Percentiles rank a stretch among this genome's conserved stretches.
phyloP scores from a whole-genome alignment of 2,329 filamentous ascomycete species.

The Sarocladium kiliense region DNA sequence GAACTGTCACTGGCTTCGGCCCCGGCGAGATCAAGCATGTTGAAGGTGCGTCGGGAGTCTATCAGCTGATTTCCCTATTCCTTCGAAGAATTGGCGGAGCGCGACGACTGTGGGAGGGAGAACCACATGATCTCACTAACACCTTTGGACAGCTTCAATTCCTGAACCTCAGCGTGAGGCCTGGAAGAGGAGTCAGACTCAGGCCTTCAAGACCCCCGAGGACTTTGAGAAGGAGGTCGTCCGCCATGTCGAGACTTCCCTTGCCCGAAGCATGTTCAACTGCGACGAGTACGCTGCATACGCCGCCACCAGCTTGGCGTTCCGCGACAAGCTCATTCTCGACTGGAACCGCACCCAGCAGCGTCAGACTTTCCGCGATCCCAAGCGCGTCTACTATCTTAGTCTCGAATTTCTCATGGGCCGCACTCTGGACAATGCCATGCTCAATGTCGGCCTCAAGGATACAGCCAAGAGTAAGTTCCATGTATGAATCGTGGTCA shows the following conservation, averaged over 20 bases:
- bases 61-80: conserved; percentile 25
- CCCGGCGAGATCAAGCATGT: conserved; percentile 88
- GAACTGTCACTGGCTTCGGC: conserved; percentile 93
- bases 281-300: conserved; percentile 95
- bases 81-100: neutral
- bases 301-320: conserved; percentile 82
- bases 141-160: conserved; percentile 55
- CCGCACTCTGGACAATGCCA: conserved; percentile 92
- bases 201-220: conserved; percentile 71
- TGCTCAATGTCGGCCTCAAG: conserved; percentile 92
- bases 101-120: neutral
- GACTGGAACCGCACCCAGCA: conserved; percentile 99
- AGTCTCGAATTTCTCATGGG: conserved; percentile 98
- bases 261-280: conserved; percentile 95
- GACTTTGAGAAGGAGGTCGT: conserved; percentile 86
- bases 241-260: conserved; percentile 90
- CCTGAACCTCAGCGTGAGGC: conserved; percentile 83
- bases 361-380: conserved; percentile 82
- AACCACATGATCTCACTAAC: conserved; percentile 11
- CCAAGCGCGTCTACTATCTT: conserved; percentile 94
- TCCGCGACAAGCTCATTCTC: conserved; percentile 86
- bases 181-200: conserved; percentile 60
- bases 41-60: conserved; percentile 51
- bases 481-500: too few species aligned
- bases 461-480: conserved; percentile 69